Conservation (phyloP, 2,329 filamentous ascomycete species). For the Alternaria angustiovoidea region DNA sequence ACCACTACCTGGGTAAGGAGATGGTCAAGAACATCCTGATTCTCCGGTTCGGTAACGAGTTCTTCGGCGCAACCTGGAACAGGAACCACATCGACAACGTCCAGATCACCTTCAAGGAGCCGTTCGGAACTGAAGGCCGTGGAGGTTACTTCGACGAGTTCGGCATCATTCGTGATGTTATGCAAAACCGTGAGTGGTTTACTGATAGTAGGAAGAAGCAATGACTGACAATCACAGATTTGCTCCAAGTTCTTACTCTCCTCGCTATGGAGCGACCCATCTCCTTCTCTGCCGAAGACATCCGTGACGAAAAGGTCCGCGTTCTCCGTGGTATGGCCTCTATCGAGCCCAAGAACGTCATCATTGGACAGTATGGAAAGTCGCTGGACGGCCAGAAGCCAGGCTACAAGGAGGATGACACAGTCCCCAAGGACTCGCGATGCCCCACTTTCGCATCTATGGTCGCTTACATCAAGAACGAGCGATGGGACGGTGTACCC, state of each 20-base stretch:
- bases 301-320: constrained; percentile 97
- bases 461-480: constrained; percentile 99
- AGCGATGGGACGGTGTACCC: constrained; percentile 98
- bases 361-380: constrained; percentile 98
- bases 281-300: constrained; percentile 97
- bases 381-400: constrained; percentile 96
- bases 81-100: constrained; percentile 99
- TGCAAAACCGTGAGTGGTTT: constrained; percentile 82
- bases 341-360: constrained; percentile 99
- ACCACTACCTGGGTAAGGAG: constrained; percentile 99
- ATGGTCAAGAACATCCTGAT: constrained; percentile 99
- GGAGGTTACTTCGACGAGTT: constrained; percentile 99
- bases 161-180: constrained; percentile 98
- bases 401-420: constrained; percentile 98
- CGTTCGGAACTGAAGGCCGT: constrained; percentile 96
- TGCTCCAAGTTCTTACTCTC: constrained; percentile 94
- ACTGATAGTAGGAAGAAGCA: background rate
- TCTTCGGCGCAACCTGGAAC: constrained; percentile 99
- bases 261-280: constrained; percentile 98
- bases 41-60: constrained; percentile 96
- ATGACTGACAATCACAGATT: constrained; percentile 59
- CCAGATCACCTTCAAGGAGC: constrained; percentile 99
- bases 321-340: constrained; percentile 91
- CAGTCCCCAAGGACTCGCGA: constrained; percentile 94
- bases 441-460: constrained; percentile 98